Conservation (phyloP, 108 stramenopile genomes). For the Cafeteria roenbergensis region DNA sequence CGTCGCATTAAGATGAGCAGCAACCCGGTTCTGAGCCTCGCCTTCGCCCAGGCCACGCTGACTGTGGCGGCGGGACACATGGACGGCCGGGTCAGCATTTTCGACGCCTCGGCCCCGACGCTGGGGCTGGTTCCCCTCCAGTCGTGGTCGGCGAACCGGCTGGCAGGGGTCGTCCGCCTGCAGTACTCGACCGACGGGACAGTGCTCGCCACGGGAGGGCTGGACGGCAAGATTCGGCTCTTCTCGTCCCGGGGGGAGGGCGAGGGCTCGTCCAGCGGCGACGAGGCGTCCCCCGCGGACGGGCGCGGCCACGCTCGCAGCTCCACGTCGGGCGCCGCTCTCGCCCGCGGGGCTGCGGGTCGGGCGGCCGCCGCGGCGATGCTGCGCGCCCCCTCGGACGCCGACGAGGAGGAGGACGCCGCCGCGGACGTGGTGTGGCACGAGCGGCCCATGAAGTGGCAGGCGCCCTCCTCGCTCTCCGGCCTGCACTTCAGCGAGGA, state of each 20-base stretch:
- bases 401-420: no score
- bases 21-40: background rate
- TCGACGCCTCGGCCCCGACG: background rate
- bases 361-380: no score
- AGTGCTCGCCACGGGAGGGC: background rate
- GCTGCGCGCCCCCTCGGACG: no score
- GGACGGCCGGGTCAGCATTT: background rate
- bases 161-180: background rate
- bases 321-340: no score
- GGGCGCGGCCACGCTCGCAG: background rate
- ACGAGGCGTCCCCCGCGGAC: no score
- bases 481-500: background rate
- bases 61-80: background rate
- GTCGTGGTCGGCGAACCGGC: background rate
- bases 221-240: background rate
- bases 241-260: background rate
- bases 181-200: background rate
- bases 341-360: no score
- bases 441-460: no score
- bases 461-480: no score
- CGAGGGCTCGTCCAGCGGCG: background rate
- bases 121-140: background rate
- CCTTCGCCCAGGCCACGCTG: background rate
- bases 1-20: background rate
- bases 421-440: no score